Evolutionary conservation across 2,329 filamentous ascomycete species (phyloP), one percentile per base, ranked within the genome.

Genomic region (Ciborinia camelliae): DNA sequence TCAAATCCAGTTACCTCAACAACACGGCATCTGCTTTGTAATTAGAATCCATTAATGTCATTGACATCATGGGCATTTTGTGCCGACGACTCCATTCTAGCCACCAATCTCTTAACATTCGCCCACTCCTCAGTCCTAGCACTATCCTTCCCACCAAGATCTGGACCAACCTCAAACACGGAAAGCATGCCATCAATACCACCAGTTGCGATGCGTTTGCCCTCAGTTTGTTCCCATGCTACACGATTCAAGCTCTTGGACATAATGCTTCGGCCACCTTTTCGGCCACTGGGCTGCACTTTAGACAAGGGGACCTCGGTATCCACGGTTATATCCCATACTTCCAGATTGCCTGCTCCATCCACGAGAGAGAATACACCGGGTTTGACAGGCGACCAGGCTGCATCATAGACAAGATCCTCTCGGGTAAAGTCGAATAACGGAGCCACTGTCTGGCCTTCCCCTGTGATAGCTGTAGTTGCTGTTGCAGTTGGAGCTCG

Each of bases 331-430:
- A 99, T 85, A 75, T 99, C 96, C 91, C 95, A 99, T 58, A 99
- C 83, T 78, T 99, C 96, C 23, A 99, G 82, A 77, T 88, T 90
- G 37, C 95, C 96, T 2, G 91, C 91, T 41, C 95, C 95, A 72
- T 99, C 96, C 2, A 98, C 95, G 26, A 96, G 86, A 1, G 91
- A 92, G 77, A 99, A 99, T 10, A 99, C 91, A 45, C 92, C 93
- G 0, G 95, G 95, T 75, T 95, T 94, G 69, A 95, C 86, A 0
- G 95, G 95, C 18, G 92, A 96, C 96, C 96, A 99, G 62, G 89
- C 89, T 3, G 92, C 93, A 75, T 97, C 94, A 78, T 99, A 99
- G 60, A 99, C 93, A 26, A 97, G 89, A 73, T 99, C 96, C 78
- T 99, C 96, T 63, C 95, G 89, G 26, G 90, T 89, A 74, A 99